Base-by-base conservation (phyloP, 352 stramenopile species). In the Pythium insidiosum region DNA sequence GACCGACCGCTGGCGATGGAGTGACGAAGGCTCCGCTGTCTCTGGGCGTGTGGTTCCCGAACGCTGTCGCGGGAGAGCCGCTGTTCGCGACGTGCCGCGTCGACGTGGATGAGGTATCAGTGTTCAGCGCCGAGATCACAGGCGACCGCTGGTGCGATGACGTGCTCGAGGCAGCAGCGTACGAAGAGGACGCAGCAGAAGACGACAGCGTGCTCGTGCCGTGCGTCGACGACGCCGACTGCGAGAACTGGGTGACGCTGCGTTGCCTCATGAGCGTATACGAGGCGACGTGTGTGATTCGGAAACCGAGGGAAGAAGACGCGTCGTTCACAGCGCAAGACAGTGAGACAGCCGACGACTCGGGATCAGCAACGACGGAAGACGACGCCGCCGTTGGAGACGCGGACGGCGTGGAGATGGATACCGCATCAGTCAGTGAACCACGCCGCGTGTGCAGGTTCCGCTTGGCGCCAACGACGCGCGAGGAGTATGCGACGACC, bases 181-280 rank as follows among this genome's bases (percentile, higher is more conserved):
- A n/a, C n/a, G n/a, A n/a, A n/a, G n/a, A n/a, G n/a, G n/a, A n/a
- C n/a, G n/a, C n/a, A n/a, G n/a, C n/a, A n/a, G n/a, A 82, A 49
- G 34, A 53, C 9, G 47, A 63, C 1, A 38, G 39, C 20, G 29
- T 49, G 4, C 36, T 56, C 15, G 15, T 87, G 12, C 9, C 59
- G 0, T 87, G 74, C 35, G 29, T 15, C 7, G 44, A 25, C 9
- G 56, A 81, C 34, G 31, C 21, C 5, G 58, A 82, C 15, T 88
- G 75, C 34, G n/a, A 43, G 0, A 37, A 66, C 11, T 84, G 61
- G 68, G 68, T 84, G 0, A 38, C 25, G 6, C 15, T 40, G 1
- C 63, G 76, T 41, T 88, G 75, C 50, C 81, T 88, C 38, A 82
- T 88, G 65, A 45, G 47, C 5, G 66, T 85, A 22, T 64, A 75